These are phyloP conservation scores for Cylindrotheca fusiformis DNA, from an alignment of 108 stramenopile species.

Conservation along the genomic window DNA sequence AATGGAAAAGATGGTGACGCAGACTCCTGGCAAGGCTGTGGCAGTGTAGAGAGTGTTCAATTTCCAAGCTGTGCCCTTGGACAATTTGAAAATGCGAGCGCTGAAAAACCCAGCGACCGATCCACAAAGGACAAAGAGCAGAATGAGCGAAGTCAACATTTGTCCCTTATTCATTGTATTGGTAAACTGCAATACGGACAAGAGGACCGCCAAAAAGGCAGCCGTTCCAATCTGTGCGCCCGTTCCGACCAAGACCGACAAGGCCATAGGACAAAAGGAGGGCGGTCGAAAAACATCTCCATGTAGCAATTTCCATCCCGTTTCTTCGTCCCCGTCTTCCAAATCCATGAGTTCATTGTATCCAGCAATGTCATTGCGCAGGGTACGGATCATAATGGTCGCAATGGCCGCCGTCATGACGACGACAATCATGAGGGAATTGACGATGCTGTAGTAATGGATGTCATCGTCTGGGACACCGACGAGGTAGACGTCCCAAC, in stretches of 20 bases:
- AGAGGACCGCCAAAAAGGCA: conserved; percentile 51
- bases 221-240: conserved; percentile 85
- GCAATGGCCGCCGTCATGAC: conserved; percentile 90
- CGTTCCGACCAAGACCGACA: conserved; percentile 76
- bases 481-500: conserved; percentile 93
- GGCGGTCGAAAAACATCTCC: conserved; percentile 91
- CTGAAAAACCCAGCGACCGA: conserved; percentile 72
- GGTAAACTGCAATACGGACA: conserved; percentile 79
- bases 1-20: conserved; percentile 66
- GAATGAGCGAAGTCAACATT: conserved; percentile 82
- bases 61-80: conserved; percentile 58
- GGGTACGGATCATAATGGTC: conserved; percentile 80
- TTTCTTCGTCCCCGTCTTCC: conserved; percentile 21
- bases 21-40: conserved; percentile 56
- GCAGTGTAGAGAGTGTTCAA: conserved; percentile 66
- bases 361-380: conserved; percentile 79
- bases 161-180: conserved; percentile 84
- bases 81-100: conserved; percentile 85
- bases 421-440: conserved; percentile 90
- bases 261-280: conserved; percentile 52
- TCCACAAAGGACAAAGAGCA: conserved; percentile 86
- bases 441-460: conserved; percentile 92
- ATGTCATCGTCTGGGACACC: conserved; percentile 82
- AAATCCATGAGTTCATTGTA: conserved; percentile 80
- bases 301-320: conserved; percentile 91